Conservation (phyloP, 2,329 filamentous ascomycete genomes). For the Davidsoniella eucalypti region DNA sequence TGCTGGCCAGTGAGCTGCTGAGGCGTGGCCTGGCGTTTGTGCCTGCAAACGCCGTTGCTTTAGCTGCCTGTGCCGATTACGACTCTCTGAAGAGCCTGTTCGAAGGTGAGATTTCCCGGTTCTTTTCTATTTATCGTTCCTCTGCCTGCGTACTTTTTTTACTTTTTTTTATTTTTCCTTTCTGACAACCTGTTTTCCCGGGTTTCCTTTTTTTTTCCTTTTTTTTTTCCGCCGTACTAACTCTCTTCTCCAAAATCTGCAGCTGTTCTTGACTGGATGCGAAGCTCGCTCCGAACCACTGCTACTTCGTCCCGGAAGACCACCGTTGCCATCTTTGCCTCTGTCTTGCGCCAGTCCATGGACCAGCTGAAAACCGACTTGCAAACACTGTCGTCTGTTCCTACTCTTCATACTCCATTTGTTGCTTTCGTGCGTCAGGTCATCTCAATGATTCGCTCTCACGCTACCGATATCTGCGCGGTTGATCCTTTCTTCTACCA, state of each 20-base stretch:
- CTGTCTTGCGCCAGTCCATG: conserved; percentile 31
- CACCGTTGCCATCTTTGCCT: conserved; percentile 26
- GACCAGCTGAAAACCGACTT: conserved; percentile 37
- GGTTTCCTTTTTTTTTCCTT: too few species aligned
- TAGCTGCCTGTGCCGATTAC: conserved; percentile 29
- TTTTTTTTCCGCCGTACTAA: not conserved
- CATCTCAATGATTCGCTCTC: conserved; percentile 36
- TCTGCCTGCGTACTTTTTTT: not conserved
- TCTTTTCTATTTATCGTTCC: too few species aligned
- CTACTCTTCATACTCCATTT: conserved; percentile 28
- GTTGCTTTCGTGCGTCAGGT: conserved; percentile 35
- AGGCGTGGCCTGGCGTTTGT: conserved; percentile 27
- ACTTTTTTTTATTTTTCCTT: not conserved
- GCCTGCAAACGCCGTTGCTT: conserved; percentile 21
- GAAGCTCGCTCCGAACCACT: conserved; percentile 27
- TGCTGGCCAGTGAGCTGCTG: conserved; percentile 30
- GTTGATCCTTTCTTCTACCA: conserved; percentile 41
- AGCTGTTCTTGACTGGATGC: conserved; percentile 32
- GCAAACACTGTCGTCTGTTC: conserved; percentile 20
- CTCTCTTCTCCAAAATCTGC: not conserved
- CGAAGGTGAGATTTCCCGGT: conserved; percentile 21
- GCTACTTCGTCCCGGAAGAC: conserved; percentile 21
- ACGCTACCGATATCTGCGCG: conserved; percentile 35
- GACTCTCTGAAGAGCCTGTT: conserved; percentile 32
- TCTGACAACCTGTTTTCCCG: too few species aligned